Conservation (phyloP, 2,329 filamentous ascomycete genomes). For the Lithohypha guttulata region DNA sequence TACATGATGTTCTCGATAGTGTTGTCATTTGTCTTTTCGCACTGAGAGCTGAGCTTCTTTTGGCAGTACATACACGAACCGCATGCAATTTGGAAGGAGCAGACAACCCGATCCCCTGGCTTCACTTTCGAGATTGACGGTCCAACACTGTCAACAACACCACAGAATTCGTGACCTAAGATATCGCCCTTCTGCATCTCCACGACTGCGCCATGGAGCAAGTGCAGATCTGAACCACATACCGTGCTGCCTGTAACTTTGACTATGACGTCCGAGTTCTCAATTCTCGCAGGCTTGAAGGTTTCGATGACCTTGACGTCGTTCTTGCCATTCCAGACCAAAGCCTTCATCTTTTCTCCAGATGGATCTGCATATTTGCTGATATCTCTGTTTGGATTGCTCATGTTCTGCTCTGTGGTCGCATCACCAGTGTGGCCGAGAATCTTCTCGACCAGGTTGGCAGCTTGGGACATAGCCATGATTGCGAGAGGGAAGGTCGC, state of each 20-base stretch:
- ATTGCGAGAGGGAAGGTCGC: too few relatives aligned
- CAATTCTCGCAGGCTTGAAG: conserved; percentile 60
- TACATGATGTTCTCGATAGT: conserved; percentile 64
- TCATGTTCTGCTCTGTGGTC: conserved; percentile 57
- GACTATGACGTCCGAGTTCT: conserved; percentile 66
- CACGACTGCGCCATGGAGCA: conserved; percentile 41
- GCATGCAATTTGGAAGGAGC: conserved; percentile 72
- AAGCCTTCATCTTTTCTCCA: conserved; percentile 61
- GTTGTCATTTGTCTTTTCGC: conserved; percentile 56
- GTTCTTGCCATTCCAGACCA: conserved; percentile 76
- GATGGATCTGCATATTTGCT: conserved; percentile 40
- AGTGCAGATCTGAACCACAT: conserved; percentile 51
- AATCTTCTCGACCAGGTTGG: conserved; percentile 53
- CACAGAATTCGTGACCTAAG: conserved; percentile 50
- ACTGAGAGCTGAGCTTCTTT: conserved; percentile 51
- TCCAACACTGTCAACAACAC: conserved; percentile 45
- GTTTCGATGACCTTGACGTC: conserved; percentile 61
- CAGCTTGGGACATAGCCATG: conserved; percentile 56
- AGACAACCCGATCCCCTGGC: conserved; percentile 62
- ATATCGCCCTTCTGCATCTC: conserved; percentile 56
- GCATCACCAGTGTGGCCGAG: conserved; percentile 59
- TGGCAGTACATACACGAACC: conserved; percentile 63
- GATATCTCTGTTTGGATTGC: conserved; percentile 49
- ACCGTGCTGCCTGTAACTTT: conserved; percentile 60
- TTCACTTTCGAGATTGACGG: conserved; percentile 43